These are phyloP conservation scores for Polygonum aviculare DNA, from an alignment of 148 eudicot genomes.

Conservation along the genomic window DNA sequence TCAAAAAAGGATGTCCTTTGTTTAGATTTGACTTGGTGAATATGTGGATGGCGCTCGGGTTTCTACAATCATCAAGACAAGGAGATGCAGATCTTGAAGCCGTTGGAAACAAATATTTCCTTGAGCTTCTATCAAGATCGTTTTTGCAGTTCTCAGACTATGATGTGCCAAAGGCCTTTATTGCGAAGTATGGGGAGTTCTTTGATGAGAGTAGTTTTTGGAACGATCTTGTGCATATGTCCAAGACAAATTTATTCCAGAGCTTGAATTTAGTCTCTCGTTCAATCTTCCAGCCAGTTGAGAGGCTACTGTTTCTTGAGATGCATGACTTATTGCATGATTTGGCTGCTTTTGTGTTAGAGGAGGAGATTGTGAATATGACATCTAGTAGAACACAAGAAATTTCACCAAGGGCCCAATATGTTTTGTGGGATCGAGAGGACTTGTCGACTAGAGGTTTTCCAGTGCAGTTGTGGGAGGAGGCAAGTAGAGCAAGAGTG, in stretches of 20 bases:
- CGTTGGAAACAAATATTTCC: not conserved
- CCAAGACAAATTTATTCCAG: not conserved
- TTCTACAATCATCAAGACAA: not conserved
- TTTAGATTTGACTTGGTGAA: not conserved
- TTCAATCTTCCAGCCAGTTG: not conserved
- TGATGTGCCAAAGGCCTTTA: not conserved
- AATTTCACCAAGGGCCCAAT: not conserved
- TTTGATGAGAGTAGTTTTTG: not conserved
- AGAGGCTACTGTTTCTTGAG: not conserved
- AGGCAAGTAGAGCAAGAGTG: not conserved
- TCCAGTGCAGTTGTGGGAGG: not conserved
- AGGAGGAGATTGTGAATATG: not conserved
- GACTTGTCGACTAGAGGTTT: not conserved
- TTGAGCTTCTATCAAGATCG: slow-evolving; percentile 14
- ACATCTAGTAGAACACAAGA: not conserved
- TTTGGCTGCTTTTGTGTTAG: not conserved
- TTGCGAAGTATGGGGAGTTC: slow-evolving; percentile 1
- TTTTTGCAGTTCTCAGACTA: slow-evolving; percentile 11
- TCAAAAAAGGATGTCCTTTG: slow-evolving; percentile 7
- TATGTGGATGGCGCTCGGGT: slow-evolving; percentile 22
- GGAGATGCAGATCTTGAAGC: slow-evolving; percentile 14
- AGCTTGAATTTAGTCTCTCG: not conserved
- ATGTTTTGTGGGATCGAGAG: not conserved
- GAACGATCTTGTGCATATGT: not conserved
- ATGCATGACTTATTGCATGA: slow-evolving; percentile 6